phyloP scores from a whole-genome alignment of 2,329 filamentous ascomycete genomes.

The Pseudocercospora ulei region DNA sequence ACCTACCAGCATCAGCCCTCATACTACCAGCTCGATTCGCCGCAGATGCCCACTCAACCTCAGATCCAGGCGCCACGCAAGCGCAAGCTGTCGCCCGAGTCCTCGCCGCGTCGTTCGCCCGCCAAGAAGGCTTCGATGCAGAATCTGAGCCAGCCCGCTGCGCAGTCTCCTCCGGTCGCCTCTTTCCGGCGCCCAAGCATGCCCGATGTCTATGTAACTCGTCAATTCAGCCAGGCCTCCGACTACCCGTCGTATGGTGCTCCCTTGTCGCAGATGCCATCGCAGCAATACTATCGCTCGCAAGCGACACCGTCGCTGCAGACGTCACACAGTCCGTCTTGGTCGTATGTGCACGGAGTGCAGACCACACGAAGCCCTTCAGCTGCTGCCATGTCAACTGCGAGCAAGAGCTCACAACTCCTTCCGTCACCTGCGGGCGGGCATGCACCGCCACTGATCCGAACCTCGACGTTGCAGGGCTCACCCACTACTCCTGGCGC shows the following conservation, averaged over 20 bases:
- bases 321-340: slow-evolving; percentile 34
- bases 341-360: slow-evolving; percentile 25
- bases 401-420: slow-evolving; percentile 28
- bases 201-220: slow-evolving; percentile 33
- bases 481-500: slow-evolving; percentile 41
- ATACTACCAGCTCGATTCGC: slow-evolving; percentile 28
- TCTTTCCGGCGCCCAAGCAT: slow-evolving; percentile 33
- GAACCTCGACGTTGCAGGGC: slow-evolving; percentile 57
- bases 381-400: slow-evolving; percentile 22
- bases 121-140: slow-evolving; percentile 37
- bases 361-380: slow-evolving; percentile 28
- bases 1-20: slow-evolving; percentile 41
- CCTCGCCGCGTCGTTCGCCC: slow-evolving; percentile 43
- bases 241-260: slow-evolving; percentile 27
- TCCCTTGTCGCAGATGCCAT: slow-evolving; percentile 22
- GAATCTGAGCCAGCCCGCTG: slow-evolving; percentile 32
- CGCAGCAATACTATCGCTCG: slow-evolving; percentile 27
- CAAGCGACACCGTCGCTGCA: slow-evolving; percentile 29
- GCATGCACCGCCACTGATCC: slow-evolving; percentile 53
- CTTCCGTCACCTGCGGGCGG: slow-evolving; percentile 40
- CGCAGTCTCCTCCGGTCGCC: slow-evolving; percentile 35
- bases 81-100: slow-evolving; percentile 47
- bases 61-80: slow-evolving; percentile 40
- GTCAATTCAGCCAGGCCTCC: slow-evolving; percentile 35
- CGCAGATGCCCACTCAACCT: slow-evolving; percentile 21